Evolutionary conservation across 257 asterid species (phyloP).

Genomic region (Linderniella brevidens): DNA sequence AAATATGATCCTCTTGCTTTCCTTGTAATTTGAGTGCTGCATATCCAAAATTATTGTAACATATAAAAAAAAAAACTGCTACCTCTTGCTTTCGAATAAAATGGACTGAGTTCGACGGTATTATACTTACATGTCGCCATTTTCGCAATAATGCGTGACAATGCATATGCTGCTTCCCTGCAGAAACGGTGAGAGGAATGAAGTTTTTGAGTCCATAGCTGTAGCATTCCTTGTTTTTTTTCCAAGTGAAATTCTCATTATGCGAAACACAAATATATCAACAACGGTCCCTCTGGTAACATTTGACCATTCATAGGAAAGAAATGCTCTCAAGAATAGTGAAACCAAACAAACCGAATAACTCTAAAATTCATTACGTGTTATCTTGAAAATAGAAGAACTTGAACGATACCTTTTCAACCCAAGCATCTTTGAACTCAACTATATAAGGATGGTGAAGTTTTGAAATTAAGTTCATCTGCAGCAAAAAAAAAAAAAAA

Average conservation of each 20-base stretch:
- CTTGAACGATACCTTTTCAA: slow-evolving; percentile 46
- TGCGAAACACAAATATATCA: no score
- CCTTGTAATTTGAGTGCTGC: slow-evolving; percentile 53
- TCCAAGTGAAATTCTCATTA: no score
- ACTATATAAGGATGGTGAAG: slow-evolving; percentile 72
- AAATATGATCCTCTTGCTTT: slow-evolving; percentile 69
- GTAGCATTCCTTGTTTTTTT: no score
- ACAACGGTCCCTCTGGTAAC: no score
- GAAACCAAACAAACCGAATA: not conserved
- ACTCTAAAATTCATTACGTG: not conserved
- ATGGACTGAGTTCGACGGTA: not conserved
- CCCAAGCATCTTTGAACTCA: slow-evolving; percentile 86
- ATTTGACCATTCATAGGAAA: no score
- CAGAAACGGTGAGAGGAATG: not conserved
- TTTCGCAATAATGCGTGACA: slow-evolving; percentile 75
- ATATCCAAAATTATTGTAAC: not conserved
- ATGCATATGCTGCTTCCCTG: slow-evolving; percentile 68
- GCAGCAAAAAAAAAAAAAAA: slow-evolving; percentile 9
- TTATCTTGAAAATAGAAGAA: not conserved
- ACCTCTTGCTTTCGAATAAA: not conserved
- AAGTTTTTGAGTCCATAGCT: no score
- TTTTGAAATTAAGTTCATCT: slow-evolving; percentile 65
- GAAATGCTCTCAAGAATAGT: not conserved
- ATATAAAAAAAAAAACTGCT: not conserved
- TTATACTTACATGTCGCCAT: slow-evolving; percentile 78